Evolutionary conservation across 305 asterid genomes (phyloP).

Genomic region (Solanum hybrid): DNA sequence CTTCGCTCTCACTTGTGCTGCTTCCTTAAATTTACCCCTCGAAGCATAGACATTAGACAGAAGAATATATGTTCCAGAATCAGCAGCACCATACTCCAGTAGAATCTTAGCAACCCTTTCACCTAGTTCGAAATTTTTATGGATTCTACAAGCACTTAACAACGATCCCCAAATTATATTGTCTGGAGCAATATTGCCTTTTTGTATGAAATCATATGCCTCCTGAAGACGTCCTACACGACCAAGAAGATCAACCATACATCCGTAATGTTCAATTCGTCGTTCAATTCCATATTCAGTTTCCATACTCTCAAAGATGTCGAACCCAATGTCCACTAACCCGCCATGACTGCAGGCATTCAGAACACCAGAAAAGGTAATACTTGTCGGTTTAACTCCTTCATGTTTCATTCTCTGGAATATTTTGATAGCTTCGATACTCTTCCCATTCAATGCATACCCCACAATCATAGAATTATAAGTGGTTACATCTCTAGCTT

Average conservation of each 20-base stretch:
- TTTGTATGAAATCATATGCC: slow-evolving; percentile 28
- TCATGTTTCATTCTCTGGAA: slow-evolving; percentile 28
- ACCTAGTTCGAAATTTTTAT: slow-evolving; percentile 29
- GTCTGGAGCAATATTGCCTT: slow-evolving; percentile 27
- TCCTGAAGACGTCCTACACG: slow-evolving; percentile 45
- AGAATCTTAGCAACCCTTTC: slow-evolving; percentile 24
- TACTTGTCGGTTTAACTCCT: slow-evolving; percentile 30
- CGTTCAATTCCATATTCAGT: slow-evolving; percentile 24
- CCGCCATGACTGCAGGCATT: slow-evolving; percentile 56
- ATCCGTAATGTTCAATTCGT: slow-evolving; percentile 44
- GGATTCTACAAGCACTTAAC: slow-evolving; percentile 40
- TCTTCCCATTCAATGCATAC: slow-evolving; percentile 37
- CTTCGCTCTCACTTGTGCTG: slow-evolving; percentile 20
- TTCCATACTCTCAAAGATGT: slow-evolving; percentile 31
- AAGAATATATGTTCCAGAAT: slow-evolving; percentile 29
- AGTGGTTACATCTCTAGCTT: slow-evolving; percentile 33
- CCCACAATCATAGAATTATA: slow-evolving; percentile 48
- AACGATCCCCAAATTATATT: slow-evolving; percentile 42
- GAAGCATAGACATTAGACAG: slow-evolving; percentile 37
- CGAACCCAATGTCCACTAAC: slow-evolving; percentile 27
- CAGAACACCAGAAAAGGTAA: slow-evolving; percentile 38
- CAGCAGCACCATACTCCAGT: slow-evolving; percentile 13
- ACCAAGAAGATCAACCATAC: slow-evolving; percentile 56
- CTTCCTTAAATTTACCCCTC: slow-evolving; percentile 34
- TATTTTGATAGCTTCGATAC: slow-evolving; percentile 23